Conservation (phyloP, 2,329 filamentous ascomycete species). For the Apiospora marii region DNA sequence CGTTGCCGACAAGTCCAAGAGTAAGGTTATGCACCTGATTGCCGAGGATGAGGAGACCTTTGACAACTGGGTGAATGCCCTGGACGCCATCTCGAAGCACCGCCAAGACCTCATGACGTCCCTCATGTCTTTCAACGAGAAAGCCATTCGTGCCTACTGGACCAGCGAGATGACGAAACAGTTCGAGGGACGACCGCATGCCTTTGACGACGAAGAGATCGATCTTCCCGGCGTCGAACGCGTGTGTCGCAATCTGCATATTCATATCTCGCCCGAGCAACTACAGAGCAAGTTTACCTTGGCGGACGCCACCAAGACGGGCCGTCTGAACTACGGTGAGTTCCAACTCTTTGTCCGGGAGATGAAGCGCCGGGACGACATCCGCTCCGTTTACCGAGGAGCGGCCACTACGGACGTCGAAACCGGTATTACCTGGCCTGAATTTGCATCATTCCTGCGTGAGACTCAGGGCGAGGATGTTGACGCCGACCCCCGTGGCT, state of each 20-base stretch:
- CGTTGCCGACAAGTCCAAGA: constrained; percentile 79
- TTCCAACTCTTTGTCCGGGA: constrained; percentile 85
- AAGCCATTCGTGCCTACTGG: constrained; percentile 86
- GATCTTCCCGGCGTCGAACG: constrained; percentile 81
- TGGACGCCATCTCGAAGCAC: constrained; percentile 85
- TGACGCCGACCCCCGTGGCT: constrained; percentile 67
- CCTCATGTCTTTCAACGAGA: constrained; percentile 83
- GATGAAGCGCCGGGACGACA: constrained; percentile 85
- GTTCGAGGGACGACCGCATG: constrained; percentile 59
- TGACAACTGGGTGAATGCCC: constrained; percentile 81
- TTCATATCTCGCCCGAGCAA: constrained; percentile 82
- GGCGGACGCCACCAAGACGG: constrained; percentile 70
- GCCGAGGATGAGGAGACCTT: constrained; percentile 77
- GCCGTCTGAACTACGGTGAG: constrained; percentile 77
- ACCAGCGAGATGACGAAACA: constrained; percentile 80
- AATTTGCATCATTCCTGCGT: constrained; percentile 80
- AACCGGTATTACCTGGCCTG: constrained; percentile 71
- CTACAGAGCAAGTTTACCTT: constrained; percentile 77
- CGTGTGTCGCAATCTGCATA: constrained; percentile 88
- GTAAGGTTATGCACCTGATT: constrained; percentile 88
- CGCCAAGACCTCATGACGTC: constrained; percentile 91
- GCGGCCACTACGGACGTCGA: constrained; percentile 63
- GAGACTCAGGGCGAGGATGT: constrained; percentile 80
- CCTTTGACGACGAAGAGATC: constrained; percentile 71
- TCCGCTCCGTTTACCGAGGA: constrained; percentile 75